Percentiles rank a stretch among this genome's conserved stretches.
Conservation (phyloP, 2,329 filamentous ascomycete genomes). For the Orbilia oligospora region DNA sequence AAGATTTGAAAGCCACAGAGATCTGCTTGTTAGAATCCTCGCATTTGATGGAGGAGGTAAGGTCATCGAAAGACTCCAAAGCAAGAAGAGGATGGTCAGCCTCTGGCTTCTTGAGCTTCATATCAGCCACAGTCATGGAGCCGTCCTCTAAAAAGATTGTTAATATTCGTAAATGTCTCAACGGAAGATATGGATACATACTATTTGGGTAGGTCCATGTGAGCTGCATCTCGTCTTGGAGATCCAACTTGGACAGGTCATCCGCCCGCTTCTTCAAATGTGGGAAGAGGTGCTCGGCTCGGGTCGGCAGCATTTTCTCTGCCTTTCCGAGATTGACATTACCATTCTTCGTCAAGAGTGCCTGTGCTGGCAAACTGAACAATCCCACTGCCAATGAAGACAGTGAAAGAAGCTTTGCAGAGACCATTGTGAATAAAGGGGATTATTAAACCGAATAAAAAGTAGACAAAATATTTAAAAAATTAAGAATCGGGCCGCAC, state of each 20-base stretch:
- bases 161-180: background rate
- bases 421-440: conserved; percentile 25
- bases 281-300: conserved; percentile 26
- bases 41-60: conserved; percentile 65
- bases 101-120: conserved; percentile 65
- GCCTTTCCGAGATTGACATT: conserved; percentile 18
- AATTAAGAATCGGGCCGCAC: conserved; percentile 5
- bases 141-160: conserved; percentile 5
- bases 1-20: conserved; percentile 64
- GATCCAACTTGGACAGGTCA: conserved; percentile 62
- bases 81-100: conserved; percentile 64
- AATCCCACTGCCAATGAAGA: conserved; percentile 14
- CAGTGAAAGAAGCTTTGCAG: conserved; percentile 2
- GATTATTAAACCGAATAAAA: conserved; percentile 1
- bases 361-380: conserved; percentile 21
- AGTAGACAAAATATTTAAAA: background rate
- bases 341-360: conserved; percentile 10
- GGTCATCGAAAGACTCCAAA: conserved; percentile 65
- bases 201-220: conserved; percentile 60
- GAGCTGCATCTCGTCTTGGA: conserved; percentile 61
- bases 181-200: background rate
- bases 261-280: conserved; percentile 38
- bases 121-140: conserved; percentile 63
- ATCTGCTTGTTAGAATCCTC: conserved; percentile 60
- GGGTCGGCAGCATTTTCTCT: conserved; percentile 5